Percentiles rank a stretch among this genome's conserved stretches.
Evolutionary conservation across 768 basidiomycete genomes (phyloP).

Genomic region (Melanogaster broomeanus): DNA sequence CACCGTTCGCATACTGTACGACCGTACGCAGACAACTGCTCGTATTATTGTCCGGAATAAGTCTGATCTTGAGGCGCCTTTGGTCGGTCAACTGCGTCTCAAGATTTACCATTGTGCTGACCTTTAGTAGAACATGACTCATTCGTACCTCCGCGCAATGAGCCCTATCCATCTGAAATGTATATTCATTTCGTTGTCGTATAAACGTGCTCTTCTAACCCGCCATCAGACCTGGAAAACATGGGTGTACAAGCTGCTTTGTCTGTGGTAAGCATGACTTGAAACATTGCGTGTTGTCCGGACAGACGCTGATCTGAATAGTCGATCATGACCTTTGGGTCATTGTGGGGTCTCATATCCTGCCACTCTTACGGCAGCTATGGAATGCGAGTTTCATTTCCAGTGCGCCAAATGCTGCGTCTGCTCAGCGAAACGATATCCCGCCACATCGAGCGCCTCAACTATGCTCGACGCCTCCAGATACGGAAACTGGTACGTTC

Average conservation of each 20-base stretch:
- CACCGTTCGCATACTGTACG: slow-evolving; percentile 77
- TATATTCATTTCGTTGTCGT: slow-evolving; percentile 30
- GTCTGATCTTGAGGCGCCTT: slow-evolving; percentile 65
- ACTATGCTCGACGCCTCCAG: slow-evolving; percentile 73
- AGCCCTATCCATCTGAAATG: slow-evolving; percentile 84
- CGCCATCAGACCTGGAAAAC: slow-evolving; percentile 60
- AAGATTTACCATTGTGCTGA: background rate
- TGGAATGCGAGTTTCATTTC: slow-evolving; percentile 87
- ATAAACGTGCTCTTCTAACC: slow-evolving; percentile 6
- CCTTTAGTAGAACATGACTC: slow-evolving; percentile 68
- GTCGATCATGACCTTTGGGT: slow-evolving; percentile 80
- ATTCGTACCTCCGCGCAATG: slow-evolving; percentile 85
- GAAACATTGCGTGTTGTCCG: background rate
- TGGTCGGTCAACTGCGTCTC: slow-evolving; percentile 41
- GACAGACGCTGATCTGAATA: slow-evolving; percentile 23
- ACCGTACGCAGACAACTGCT: slow-evolving; percentile 71
- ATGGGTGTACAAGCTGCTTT: slow-evolving; percentile 85
- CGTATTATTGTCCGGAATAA: slow-evolving; percentile 64
- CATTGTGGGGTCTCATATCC: slow-evolving; percentile 78
- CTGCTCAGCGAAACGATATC: slow-evolving; percentile 80
- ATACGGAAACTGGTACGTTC: slow-evolving; percentile 69
- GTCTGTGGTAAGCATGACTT: slow-evolving; percentile 62
- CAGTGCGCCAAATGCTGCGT: slow-evolving; percentile 79
- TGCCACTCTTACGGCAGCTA: slow-evolving; percentile 75
- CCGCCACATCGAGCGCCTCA: slow-evolving; percentile 75